Evolutionary conservation across 768 basidiomycete species (phyloP).

Genomic region (Pleurotus giganteus): DNA sequence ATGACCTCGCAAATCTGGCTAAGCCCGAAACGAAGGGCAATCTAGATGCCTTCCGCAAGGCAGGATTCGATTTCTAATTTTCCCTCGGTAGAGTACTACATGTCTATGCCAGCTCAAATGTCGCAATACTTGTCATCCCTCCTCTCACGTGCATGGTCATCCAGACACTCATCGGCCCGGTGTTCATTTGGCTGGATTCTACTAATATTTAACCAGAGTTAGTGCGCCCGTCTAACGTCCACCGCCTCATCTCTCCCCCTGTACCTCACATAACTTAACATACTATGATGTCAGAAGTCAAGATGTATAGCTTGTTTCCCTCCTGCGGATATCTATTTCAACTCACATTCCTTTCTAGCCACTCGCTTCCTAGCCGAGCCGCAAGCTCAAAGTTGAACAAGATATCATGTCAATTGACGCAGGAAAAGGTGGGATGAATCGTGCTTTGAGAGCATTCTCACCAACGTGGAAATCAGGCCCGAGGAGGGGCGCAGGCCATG

Average conservation of each 20-base stretch:
- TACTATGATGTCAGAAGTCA: constrained; percentile 14
- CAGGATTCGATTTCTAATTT: constrained; percentile 86
- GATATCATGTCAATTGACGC: constrained; percentile 70
- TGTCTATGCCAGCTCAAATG: too few species aligned
- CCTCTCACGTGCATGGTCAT: constrained; percentile 4
- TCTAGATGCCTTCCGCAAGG: constrained; percentile 71
- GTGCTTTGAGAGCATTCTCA: not conserved
- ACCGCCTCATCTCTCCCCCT: not conserved
- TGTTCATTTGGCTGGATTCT: too few species aligned
- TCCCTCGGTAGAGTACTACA: constrained; percentile 9
- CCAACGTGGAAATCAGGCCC: constrained; percentile 32
- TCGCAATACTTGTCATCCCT: too few species aligned
- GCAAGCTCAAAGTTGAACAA: constrained; percentile 60
- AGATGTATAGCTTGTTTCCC: constrained; percentile 9
- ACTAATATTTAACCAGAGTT: too few species aligned
- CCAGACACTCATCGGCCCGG: constrained; percentile 11
- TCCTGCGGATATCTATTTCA: not conserved
- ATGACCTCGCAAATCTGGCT: constrained; percentile 78
- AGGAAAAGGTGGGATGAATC: constrained; percentile 58
- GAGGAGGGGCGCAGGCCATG: constrained; percentile 85
- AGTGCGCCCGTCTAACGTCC: too few species aligned
- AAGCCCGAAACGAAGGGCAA: constrained; percentile 57
- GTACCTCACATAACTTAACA: not conserved
- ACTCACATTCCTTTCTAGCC: constrained; percentile 25
- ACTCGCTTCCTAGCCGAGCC: constrained; percentile 33